Evolutionary conservation across 2,329 filamentous ascomycete genomes (phyloP).

Genomic region (Fusarium agapanthi): DNA sequence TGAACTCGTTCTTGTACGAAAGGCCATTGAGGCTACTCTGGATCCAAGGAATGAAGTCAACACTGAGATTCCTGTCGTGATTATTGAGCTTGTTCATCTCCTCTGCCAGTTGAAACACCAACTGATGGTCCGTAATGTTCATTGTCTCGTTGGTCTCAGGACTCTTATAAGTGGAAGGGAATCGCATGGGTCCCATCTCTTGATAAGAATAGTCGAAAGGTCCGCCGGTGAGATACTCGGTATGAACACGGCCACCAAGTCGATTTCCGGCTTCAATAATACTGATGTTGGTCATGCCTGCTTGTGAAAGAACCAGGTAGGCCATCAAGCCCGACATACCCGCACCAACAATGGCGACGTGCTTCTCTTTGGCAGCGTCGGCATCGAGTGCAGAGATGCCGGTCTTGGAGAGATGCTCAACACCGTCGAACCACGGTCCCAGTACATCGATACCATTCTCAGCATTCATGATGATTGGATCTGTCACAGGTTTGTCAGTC

Average conservation of each 20-base stretch:
- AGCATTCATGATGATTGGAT: neutral
- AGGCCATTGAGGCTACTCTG: neutral
- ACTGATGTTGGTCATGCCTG: constrained; percentile 8
- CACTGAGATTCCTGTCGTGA: neutral
- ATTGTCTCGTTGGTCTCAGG: constrained; percentile 8
- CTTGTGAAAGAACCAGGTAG: neutral
- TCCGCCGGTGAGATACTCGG: neutral
- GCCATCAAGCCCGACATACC: constrained; percentile 2
- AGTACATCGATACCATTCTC: neutral
- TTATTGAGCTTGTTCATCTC: constrained; percentile 15
- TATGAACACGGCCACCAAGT: constrained; percentile 7
- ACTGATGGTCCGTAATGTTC: constrained; percentile 7
- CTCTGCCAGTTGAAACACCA: neutral
- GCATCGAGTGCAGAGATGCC: neutral
- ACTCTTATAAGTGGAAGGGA: constrained; percentile 1
- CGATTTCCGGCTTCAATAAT: constrained; percentile 5
- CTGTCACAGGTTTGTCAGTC: accelerated
- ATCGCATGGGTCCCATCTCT: constrained; percentile 14
- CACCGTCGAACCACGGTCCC: neutral
- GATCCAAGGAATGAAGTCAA: constrained; percentile 9
- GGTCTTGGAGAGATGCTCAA: neutral
- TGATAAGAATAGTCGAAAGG: constrained; percentile 17
- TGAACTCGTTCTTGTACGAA: constrained; percentile 9
- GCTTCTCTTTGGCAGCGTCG: neutral
- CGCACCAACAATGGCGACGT: neutral